These are phyloP conservation scores for Rhizopogon vesiculosus DNA, from an alignment of 768 basidiomycete genomes.

Conservation along the genomic window DNA sequence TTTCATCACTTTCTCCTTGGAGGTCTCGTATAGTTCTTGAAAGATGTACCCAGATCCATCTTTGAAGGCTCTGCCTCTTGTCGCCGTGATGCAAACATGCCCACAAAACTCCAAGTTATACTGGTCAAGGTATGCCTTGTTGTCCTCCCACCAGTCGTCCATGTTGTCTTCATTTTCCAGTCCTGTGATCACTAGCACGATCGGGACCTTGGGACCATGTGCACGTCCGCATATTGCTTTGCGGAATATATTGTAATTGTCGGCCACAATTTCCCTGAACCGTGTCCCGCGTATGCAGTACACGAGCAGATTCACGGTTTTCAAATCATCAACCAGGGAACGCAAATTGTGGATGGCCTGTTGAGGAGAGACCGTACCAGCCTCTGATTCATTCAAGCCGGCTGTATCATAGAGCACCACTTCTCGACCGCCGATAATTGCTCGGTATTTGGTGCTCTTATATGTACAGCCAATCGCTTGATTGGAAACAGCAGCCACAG, in stretches of 20 bases:
- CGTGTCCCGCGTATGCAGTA: conserved; percentile 27
- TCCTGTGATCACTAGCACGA: conserved; percentile 26
- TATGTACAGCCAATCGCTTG: conserved; percentile 17
- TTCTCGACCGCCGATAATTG: not conserved
- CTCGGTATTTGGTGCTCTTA: not conserved
- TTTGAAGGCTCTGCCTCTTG: no score
- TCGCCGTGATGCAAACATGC: not conserved
- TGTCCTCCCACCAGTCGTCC: conserved; percentile 13
- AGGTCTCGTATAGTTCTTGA: no score
- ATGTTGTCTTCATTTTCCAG: conserved; percentile 20
- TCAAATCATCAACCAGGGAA: conserved; percentile 18
- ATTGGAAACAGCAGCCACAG: conserved; percentile 1
- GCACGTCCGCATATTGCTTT: conserved; percentile 6
- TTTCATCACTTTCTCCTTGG: no score
- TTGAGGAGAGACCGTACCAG: conserved; percentile 1
- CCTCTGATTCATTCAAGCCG: conserved; percentile 23
- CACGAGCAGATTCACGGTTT: conserved; percentile 29
- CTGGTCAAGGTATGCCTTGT: not conserved
- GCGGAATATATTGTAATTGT: conserved; percentile 26
- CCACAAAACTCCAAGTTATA: not conserved
- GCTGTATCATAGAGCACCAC: conserved; percentile 22
- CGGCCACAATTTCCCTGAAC: conserved; percentile 19
- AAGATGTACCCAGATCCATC: no score
- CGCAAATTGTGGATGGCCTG: conserved; percentile 6
- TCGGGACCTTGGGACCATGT: conserved; percentile 26